Conservation (phyloP, 2,329 filamentous ascomycete species). For the Microdochium trichocladiopsis region DNA sequence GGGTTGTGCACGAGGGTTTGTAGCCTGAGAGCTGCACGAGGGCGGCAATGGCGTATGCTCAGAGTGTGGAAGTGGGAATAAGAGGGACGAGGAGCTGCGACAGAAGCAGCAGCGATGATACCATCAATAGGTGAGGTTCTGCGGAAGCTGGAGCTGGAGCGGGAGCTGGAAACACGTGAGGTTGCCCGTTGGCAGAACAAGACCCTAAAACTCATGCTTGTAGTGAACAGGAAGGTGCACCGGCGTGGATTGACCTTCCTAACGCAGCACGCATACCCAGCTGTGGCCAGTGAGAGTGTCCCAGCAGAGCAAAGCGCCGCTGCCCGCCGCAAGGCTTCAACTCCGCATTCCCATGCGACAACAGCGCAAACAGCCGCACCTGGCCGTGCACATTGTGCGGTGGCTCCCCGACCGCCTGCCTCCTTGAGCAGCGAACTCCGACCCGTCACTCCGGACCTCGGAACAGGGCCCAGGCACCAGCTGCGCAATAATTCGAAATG, state of each 20-base stretch:
- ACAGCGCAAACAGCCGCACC: not conserved
- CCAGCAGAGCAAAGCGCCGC: not conserved
- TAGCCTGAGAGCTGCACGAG: conserved; percentile 6
- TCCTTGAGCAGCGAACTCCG: not conserved
- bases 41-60: not conserved
- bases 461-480: too few relatives aligned
- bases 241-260: not conserved
- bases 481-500: too few relatives aligned
- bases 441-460: not conserved
- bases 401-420: not conserved
- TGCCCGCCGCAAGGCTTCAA: too few relatives aligned
- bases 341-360: not conserved
- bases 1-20: conserved; percentile 6
- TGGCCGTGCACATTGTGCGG: not conserved
- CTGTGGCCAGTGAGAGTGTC: not conserved
- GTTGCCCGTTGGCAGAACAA: not conserved
- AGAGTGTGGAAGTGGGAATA: too few relatives aligned
- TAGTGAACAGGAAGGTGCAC: not conserved
- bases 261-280: not conserved
- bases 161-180: not conserved
- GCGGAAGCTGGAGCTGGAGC: not conserved
- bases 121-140: not conserved
- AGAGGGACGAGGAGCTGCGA: not conserved
- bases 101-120: not conserved
- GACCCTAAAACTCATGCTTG: not conserved